Base-by-base conservation (phyloP, 805 yeast genomes). In the Candida pseudofarinosa region DNA sequence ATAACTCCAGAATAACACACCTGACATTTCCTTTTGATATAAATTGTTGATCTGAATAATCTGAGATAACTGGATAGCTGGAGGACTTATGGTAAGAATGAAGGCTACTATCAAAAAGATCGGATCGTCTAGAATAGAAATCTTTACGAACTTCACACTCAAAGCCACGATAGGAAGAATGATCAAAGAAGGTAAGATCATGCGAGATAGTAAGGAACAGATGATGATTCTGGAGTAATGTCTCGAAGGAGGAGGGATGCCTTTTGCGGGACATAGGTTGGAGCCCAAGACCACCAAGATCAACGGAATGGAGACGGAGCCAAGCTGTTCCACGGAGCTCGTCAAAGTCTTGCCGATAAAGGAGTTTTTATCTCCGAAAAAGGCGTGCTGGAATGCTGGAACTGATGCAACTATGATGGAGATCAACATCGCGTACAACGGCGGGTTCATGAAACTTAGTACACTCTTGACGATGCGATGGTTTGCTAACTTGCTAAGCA, bases 11-110 rank as follows among this genome's bases (percentile, higher is more conserved):
- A 85, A 85, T 49, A 85, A 66, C 14, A 85, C 85, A 20, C 88
- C 88, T 0, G 87, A 83, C 91, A 85, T 85, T 60, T 85, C 95
- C 54, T 77, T 81, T 57, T 85, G 90, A 60, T 77, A 85, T 37
- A 85, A 70, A 51, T 80, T 83, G 58, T 85, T 85, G 53, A 85
- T 67, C 56, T 84, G 91, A 42, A 88, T 83, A 47, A 85, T 85
- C 58, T 85, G 95, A 18, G 89, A 82, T 43, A 85, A 67, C 62
- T 85, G 95, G 50, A 85, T 85, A 3, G 91, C 93, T 2, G 95
- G 93, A 2, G 95, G 93, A 1, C 89, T 78, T 3, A 84, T 78
- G 1, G 90, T 85, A 48, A 85, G 72, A 23, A 85, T 72, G 55
- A 85, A 85, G 8, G 88, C 80, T 35, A 86, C 90, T 46, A 85